Evolutionary conservation across 2,329 filamentous ascomycete genomes (phyloP), one percentile per base, ranked within the genome.

Genomic region (Fusarium siculi): DNA sequence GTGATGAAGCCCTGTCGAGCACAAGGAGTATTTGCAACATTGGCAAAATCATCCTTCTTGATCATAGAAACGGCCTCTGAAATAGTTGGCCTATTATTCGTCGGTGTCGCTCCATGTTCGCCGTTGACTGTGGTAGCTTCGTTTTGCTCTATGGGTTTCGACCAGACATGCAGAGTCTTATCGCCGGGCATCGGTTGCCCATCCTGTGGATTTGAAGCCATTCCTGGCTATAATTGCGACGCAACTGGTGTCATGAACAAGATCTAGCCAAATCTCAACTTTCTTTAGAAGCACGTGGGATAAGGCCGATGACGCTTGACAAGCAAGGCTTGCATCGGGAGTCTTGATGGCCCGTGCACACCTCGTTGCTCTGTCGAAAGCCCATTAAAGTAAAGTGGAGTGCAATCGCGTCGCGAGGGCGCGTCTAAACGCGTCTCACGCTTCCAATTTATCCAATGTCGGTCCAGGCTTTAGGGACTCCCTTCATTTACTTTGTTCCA

Each of bases 1-100:
- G 93, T 91, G 75, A 98, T 84, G 59, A 97, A 86, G 5, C 93
- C 92, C 79, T 97, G 92, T 69, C 95, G 88, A 25, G 94, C 93
- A 81, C 96, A 98, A 0, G 96, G 96, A 64, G 91, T 89, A 81
- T 93, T 92, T 81, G 95, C 92, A 59, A 97, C 85, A 49, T 90
- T 89, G 49, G 90, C 81, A 72, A 95, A 93, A 77, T 96, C 93
- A 43, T 91, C 86, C 43, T 87, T 79, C 69, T 90, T 90, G 69
- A 96, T 91, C 53, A 87, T 89, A 70, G 90, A 88, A 55, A 95
- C 85, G 2, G 90, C 93, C 46, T 94, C 91, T 42, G 76, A 53
- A 80, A 88, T 62, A 84, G 85, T 71, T 79, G 80, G 79, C 80
- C 81, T 74, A 80, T 75, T 61, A 56, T 76, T 79, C 8, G 74